A percentile compares a stretch with the other conserved stretches of the same genome.
Evolutionary conservation across 1,284 basidiomycete species (phyloP).

Genomic region (Tilletia horrida): DNA sequence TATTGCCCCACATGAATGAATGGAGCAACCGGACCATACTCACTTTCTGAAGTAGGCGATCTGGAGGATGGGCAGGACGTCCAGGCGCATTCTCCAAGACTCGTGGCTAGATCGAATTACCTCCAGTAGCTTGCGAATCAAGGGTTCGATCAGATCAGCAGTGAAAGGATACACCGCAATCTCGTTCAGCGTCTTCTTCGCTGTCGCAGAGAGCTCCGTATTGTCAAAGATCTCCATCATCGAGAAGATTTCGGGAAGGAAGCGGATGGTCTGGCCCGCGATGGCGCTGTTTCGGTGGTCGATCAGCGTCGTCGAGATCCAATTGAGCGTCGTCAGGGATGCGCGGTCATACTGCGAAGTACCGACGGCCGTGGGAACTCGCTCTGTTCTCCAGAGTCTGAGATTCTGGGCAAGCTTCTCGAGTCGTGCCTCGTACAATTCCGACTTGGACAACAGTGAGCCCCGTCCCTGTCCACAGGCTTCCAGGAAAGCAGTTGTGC

Average conservation of each 20-base stretch:
- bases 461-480: constrained; percentile 63
- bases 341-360: constrained; percentile 50
- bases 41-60: constrained; percentile 53
- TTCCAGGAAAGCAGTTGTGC: constrained; percentile 65
- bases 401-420: constrained; percentile 56
- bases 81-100: constrained; percentile 50
- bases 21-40: too few relatives aligned
- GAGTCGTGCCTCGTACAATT: constrained; percentile 59
- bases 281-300: constrained; percentile 49
- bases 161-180: constrained; percentile 44
- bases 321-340: constrained; percentile 44
- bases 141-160: constrained; percentile 15
- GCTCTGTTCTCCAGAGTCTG: constrained; percentile 44
- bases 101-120: constrained; percentile 33
- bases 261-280: constrained; percentile 40
- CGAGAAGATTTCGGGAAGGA: constrained; percentile 50
- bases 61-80: constrained; percentile 48
- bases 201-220: constrained; percentile 41
- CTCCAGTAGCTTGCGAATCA: constrained; percentile 40
- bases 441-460: constrained; percentile 59
- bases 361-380: constrained; percentile 56
- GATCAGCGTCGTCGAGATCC: constrained; percentile 50
- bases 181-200: constrained; percentile 42
- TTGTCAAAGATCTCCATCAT: constrained; percentile 53
- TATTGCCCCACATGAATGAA: too few relatives aligned